These are phyloP conservation scores for Eucalyptus pumila DNA, from an alignment of 345 rosid species.

Conservation along the genomic window DNA sequence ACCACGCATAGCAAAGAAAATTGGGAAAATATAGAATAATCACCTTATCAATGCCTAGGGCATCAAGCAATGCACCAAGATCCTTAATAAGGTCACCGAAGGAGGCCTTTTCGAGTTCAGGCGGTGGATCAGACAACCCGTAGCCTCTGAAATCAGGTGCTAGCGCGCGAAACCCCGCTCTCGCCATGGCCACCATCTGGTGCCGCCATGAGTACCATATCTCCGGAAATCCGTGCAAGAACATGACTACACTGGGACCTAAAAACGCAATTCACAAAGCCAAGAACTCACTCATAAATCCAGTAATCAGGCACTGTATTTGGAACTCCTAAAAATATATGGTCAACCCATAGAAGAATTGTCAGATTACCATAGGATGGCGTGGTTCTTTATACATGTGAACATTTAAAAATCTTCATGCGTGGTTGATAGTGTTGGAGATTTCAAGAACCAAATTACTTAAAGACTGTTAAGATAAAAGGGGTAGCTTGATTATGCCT, in stretches of 20 bases:
- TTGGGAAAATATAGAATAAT: neutral
- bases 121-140: slow-evolving; percentile 34
- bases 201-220: slow-evolving; percentile 55
- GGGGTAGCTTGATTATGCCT: neutral
- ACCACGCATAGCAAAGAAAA: neutral
- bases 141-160: slow-evolving; percentile 42
- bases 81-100: slow-evolving; percentile 12
- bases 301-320: neutral
- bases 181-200: slow-evolving; percentile 34
- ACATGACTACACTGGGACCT: slow-evolving; percentile 22
- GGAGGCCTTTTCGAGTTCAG: slow-evolving; percentile 21
- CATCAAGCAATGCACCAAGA: slow-evolving; percentile 24
- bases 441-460: neutral
- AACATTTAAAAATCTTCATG: neutral
- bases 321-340: neutral
- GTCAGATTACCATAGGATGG: neutral
- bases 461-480: neutral
- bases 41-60: slow-evolving; percentile 25
- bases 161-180: slow-evolving; percentile 24
- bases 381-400: neutral
- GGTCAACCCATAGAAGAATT: neutral
- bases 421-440: neutral
- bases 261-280: neutral
- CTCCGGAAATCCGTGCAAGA: slow-evolving; percentile 56
- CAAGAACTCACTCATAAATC: neutral